These are phyloP conservation scores for Metschnikowia proteae DNA, from an alignment of 805 yeast genomes.

Conservation along the genomic window DNA sequence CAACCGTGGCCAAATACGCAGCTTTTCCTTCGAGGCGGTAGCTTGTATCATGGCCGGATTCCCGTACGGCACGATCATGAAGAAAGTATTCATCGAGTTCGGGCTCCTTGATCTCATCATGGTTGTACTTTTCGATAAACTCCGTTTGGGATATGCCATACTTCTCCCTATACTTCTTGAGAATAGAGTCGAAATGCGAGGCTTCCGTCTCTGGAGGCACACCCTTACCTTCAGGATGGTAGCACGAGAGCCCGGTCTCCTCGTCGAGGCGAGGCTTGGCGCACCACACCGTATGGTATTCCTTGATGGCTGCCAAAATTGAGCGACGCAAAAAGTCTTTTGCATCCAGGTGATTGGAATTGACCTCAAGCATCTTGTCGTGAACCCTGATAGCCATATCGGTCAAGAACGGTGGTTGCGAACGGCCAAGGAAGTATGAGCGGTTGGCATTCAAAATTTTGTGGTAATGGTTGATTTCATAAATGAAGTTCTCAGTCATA, in stretches of 20 bases:
- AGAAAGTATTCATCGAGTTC: constrained; percentile 82
- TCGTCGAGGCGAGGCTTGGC: constrained; percentile 68
- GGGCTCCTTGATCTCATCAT: constrained; percentile 64
- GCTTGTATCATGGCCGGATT: constrained; percentile 93
- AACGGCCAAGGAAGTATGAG: constrained; percentile 82
- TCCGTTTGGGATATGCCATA: constrained; percentile 57
- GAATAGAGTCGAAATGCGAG: constrained; percentile 73
- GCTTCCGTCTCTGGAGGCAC: constrained; percentile 96
- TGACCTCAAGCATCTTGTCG: constrained; percentile 49
- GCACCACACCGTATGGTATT: constrained; percentile 80
- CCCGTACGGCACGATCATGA: constrained; percentile 93
- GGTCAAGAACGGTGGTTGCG: constrained; percentile 95
- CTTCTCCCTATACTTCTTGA: constrained; percentile 66
- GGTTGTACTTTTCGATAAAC: constrained; percentile 60
- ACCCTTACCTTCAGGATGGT: constrained; percentile 88
- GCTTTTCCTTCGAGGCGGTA: constrained; percentile 87
- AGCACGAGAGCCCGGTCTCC: constrained; percentile 77
- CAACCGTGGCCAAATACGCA: constrained; percentile 87
- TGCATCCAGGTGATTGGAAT: constrained; percentile 27
- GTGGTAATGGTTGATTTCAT: constrained; percentile 86
- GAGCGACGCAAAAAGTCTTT: constrained; percentile 61
- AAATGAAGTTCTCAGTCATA: constrained; percentile 88
- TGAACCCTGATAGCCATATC: constrained; percentile 81
- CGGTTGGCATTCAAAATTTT: constrained; percentile 93
- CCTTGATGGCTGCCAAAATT: constrained; percentile 75